These are phyloP conservation scores for Pseudofabraea citricarpa DNA, from an alignment of 2,329 filamentous ascomycete species.

Conservation along the genomic window DNA sequence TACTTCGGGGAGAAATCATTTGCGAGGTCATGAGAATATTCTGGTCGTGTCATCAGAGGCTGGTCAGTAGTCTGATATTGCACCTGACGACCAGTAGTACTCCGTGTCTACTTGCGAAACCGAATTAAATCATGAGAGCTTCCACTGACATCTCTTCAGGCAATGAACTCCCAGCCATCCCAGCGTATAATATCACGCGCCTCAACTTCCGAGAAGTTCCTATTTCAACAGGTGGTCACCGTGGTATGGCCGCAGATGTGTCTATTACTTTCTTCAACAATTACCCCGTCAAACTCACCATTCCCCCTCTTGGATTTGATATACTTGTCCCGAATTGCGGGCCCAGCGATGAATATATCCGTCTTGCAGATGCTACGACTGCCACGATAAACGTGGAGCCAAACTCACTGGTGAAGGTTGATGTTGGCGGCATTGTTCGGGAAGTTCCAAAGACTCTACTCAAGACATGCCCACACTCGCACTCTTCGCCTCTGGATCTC, in stretches of 20 bases:
- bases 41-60: no score
- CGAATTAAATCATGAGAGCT: no score
- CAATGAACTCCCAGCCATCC: slow-evolving; percentile 69
- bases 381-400: slow-evolving; percentile 63
- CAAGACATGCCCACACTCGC: slow-evolving; percentile 67
- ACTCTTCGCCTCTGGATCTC: slow-evolving; percentile 78
- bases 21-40: no score
- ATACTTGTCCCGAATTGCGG: slow-evolving; percentile 81
- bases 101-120: no score
- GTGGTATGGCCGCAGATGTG: slow-evolving; percentile 75
- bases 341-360: slow-evolving; percentile 65
- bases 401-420: slow-evolving; percentile 59
- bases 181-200: slow-evolving; percentile 75
- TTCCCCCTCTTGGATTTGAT: slow-evolving; percentile 80
- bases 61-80: no score
- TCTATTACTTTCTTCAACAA: slow-evolving; percentile 68
- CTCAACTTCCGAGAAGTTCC: slow-evolving; percentile 73
- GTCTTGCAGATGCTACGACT: slow-evolving; percentile 72
- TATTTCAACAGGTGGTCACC: slow-evolving; percentile 39
- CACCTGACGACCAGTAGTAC: no score
- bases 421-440: slow-evolving; percentile 67
- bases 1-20: slow-evolving; percentile 60
- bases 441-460: slow-evolving; percentile 71
- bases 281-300: slow-evolving; percentile 70
- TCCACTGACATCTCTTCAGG: slow-evolving; percentile 36